Percentiles rank a stretch among this genome's conserved stretches.
phyloP scores from a whole-genome alignment of 2,329 filamentous ascomycete species.

The Penicillium sp. region DNA sequence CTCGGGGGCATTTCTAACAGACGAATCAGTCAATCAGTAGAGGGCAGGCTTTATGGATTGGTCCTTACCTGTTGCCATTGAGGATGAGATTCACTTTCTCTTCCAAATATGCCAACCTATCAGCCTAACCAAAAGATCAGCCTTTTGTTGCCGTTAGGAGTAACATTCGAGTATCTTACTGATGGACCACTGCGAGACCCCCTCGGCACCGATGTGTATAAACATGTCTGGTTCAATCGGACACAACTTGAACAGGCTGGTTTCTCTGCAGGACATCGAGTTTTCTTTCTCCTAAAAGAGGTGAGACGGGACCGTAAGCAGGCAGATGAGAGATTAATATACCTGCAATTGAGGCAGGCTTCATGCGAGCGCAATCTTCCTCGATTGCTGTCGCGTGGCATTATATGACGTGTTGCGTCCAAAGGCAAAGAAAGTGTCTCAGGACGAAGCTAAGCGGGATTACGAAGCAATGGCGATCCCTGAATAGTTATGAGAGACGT shows the following conservation, averaged over 20 bases:
- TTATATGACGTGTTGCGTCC: slow-evolving; percentile 16
- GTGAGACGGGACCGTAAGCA: slow-evolving; percentile 5
- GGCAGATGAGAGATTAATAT: slow-evolving; percentile 8
- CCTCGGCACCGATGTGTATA: slow-evolving; percentile 38
- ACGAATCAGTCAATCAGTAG: slow-evolving; percentile 25
- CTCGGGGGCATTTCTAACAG: slow-evolving; percentile 1
- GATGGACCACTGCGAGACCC: slow-evolving; percentile 43
- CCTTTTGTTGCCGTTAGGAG: neutral
- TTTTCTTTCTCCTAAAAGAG: slow-evolving; percentile 45
- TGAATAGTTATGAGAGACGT: neutral
- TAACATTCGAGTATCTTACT: slow-evolving; percentile 28
- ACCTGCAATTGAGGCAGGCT: slow-evolving; percentile 47
- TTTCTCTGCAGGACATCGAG: slow-evolving; percentile 50
- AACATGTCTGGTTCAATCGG: slow-evolving; percentile 47
- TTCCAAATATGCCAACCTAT: slow-evolving; percentile 49
- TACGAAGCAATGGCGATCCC: neutral
- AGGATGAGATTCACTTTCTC: slow-evolving; percentile 51
- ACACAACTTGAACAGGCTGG: slow-evolving; percentile 50
- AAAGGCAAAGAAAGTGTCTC: slow-evolving; percentile 1
- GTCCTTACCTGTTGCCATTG: slow-evolving; percentile 38
- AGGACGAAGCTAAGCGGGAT: neutral
- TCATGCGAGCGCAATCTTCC: slow-evolving; percentile 33
- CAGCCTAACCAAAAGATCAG: slow-evolving; percentile 38
- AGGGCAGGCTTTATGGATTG: neutral
- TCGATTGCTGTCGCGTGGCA: slow-evolving; percentile 28